Evolutionary conservation across 1,284 basidiomycete genomes (phyloP), one percentile per base, ranked within the genome.

Genomic region (Naganishia liquefaciens): DNA sequence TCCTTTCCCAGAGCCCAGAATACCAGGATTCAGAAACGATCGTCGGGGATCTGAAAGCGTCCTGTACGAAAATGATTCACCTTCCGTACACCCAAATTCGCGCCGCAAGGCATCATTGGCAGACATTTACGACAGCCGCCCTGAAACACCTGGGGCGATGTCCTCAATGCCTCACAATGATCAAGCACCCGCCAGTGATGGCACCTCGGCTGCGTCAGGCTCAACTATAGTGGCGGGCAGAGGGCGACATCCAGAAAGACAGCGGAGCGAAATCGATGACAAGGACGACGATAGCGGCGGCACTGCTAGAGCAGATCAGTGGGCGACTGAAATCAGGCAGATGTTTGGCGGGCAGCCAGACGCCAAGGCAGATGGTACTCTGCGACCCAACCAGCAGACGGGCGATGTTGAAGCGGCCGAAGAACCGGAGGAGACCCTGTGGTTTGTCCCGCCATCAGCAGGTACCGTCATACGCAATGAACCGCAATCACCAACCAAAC

Each of bases 271-370:
- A 1, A 43, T 17, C n/a, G 65, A 67, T 37, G 70, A 72, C 15
- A 66, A 66, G 21, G 71, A 72, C 30, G 73, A 73, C 33, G 69
- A 75, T 40, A 74, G 74, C 44, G 72, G 69, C 1, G 71, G 73
- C 51, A 76, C 75, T 3, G 74, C 73, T 10, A 61, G 70, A 28
- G 73, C 73, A n/a, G 69, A 72, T 13, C 70, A 74, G 54, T 75
- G 74, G 71, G 64, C 65, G 15, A 50, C 60, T 17, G 71, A 71
- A 39, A 58, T 76, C 37, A 44, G 65, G 5, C 65, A 69, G 17
- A 71, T 75, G 70, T 67, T 75, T 11, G 60, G 64, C 33, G 33
- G 19, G 40, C 39, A 53, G 2, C 10, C 13, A 21, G 23, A 37
- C n/a, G 27, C n/a, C n/a, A 11, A 54, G 23, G 58, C 62, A 19